phyloP scores from a whole-genome alignment of 352 stramenopile genomes.

The Phytophthora colocasiae region DNA sequence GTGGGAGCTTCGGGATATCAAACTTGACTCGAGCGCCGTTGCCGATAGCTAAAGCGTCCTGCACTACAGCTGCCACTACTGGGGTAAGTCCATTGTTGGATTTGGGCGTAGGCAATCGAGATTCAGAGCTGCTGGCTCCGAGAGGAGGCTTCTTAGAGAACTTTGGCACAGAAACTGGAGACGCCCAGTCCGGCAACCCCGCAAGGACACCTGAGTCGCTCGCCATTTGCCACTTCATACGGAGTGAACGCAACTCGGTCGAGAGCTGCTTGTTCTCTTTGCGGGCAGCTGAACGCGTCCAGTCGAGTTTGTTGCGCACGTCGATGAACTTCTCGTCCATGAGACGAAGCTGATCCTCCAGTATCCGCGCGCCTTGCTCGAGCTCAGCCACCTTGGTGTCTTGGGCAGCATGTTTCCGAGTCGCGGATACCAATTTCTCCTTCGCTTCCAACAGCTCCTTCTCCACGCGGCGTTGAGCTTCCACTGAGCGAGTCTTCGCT shows the following conservation, averaged over 20 bases:
- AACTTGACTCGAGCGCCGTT: conserved; percentile 52
- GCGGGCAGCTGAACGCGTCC: conserved; percentile 87
- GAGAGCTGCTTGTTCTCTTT: conserved; percentile 85
- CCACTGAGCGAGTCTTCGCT: conserved; percentile 90
- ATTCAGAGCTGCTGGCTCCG: conserved; percentile 59
- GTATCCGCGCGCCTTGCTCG: conserved; percentile 92
- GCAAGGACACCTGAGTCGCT: conserved; percentile 59
- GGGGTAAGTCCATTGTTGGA: conserved; percentile 36
- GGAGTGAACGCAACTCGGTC: conserved; percentile 63
- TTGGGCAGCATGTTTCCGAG: conserved; percentile 85
- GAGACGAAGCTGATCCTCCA: conserved; percentile 96
- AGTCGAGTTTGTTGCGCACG: conserved; percentile 96
- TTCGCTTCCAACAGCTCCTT: conserved; percentile 79
- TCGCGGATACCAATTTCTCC: conserved; percentile 63
- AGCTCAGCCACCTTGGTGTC: conserved; percentile 92
- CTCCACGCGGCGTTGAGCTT: conserved; percentile 78
- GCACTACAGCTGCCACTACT: conserved; percentile 30
- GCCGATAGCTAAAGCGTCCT: conserved; percentile 40
- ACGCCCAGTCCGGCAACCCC: conserved; percentile 58
- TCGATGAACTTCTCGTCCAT: conserved; percentile 99
- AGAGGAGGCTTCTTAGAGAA: conserved; percentile 53
- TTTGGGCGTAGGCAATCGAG: conserved; percentile 39
- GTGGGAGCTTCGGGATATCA: conserved; percentile 81
- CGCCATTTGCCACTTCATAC: conserved; percentile 81
- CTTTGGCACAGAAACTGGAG: conserved; percentile 21